Evolutionary conservation across 2,329 filamentous ascomycete genomes (phyloP).

Genomic region (Coniochaeta sp.): DNA sequence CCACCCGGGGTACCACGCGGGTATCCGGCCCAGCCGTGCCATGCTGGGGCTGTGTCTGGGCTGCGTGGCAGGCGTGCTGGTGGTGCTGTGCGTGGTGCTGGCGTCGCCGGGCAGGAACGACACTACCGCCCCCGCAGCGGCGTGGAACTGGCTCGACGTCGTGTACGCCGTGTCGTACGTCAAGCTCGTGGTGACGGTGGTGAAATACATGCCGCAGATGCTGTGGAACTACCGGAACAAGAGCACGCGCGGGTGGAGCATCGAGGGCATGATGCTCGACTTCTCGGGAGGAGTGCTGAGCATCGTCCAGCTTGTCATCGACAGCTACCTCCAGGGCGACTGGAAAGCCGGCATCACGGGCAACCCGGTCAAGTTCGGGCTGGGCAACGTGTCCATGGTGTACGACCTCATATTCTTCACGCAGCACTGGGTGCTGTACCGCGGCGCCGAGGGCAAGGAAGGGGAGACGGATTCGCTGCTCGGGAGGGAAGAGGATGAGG

Average conservation of each 20-base stretch:
- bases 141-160: constrained; percentile 57
- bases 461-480: constrained; percentile 29
- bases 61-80: constrained; percentile 52
- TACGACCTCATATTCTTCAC: constrained; percentile 82
- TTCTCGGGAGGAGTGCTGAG: constrained; percentile 75
- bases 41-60: constrained; percentile 66
- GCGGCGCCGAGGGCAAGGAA: constrained; percentile 19
- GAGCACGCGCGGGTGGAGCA: constrained; percentile 84
- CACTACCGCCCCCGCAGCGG: constrained; percentile 25
- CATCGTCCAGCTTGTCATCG: constrained; percentile 72
- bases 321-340: constrained; percentile 76
- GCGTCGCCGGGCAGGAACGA: constrained; percentile 23
- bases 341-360: constrained; percentile 89
- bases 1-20: too few relatives aligned
- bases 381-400: constrained; percentile 77
- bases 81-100: constrained; percentile 39
- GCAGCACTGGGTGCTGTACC: constrained; percentile 84
- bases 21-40: constrained; percentile 48
- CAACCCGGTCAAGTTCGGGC: constrained; percentile 82
- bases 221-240: constrained; percentile 76
- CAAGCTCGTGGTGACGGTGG: constrained; percentile 79
- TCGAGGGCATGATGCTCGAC: constrained; percentile 77
- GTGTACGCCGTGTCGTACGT: constrained; percentile 72
- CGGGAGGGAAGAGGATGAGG: constrained; percentile 18
- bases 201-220: constrained; percentile 90